Percentiles rank a stretch among this genome's conserved stretches.
Evolutionary conservation across 768 basidiomycete genomes (phyloP).

Genomic region (Suillus sp.): DNA sequence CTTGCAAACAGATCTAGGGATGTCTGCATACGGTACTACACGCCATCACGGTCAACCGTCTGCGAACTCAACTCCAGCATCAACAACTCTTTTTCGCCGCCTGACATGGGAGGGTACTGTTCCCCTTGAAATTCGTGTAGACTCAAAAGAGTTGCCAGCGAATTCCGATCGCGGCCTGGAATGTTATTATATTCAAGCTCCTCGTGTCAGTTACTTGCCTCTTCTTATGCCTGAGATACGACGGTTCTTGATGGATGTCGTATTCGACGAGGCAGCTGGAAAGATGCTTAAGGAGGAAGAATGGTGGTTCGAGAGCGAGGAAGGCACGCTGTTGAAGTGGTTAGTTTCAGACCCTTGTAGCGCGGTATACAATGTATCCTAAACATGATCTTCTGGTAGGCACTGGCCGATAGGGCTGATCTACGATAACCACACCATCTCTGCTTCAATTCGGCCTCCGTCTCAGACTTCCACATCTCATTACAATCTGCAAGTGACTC

Average conservation of each 20-base stretch:
- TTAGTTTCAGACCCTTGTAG: slow-evolving; percentile 40
- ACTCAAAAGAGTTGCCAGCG: slow-evolving; percentile 86
- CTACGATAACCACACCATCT: slow-evolving; percentile 81
- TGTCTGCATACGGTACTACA: slow-evolving; percentile 57
- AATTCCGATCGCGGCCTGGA: slow-evolving; percentile 89
- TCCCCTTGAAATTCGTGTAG: slow-evolving; percentile 86
- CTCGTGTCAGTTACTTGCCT: slow-evolving; percentile 91
- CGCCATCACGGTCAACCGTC: slow-evolving; percentile 47
- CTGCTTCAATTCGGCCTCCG: slow-evolving; percentile 51
- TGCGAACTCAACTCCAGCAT: slow-evolving; percentile 53
- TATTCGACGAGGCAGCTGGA: slow-evolving; percentile 84
- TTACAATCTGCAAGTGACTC: slow-evolving; percentile 43
- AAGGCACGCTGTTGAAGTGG: slow-evolving; percentile 86
- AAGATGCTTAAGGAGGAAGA: slow-evolving; percentile 81
- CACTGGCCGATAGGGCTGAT: slow-evolving; percentile 97
- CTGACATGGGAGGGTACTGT: slow-evolving; percentile 92
- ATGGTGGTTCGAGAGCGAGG: slow-evolving; percentile 97
- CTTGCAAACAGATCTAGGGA: slow-evolving; percentile 22
- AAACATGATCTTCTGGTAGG: slow-evolving; percentile 48
- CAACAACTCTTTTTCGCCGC: slow-evolving; percentile 81
- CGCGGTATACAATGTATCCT: background rate
- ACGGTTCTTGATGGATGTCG: slow-evolving; percentile 87
- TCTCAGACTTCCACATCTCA: slow-evolving; percentile 43
- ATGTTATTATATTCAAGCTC: slow-evolving; percentile 88
- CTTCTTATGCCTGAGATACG: slow-evolving; percentile 87